phyloP scores from a whole-genome alignment of 345 rosid species.

The Salix arbutifolia region DNA sequence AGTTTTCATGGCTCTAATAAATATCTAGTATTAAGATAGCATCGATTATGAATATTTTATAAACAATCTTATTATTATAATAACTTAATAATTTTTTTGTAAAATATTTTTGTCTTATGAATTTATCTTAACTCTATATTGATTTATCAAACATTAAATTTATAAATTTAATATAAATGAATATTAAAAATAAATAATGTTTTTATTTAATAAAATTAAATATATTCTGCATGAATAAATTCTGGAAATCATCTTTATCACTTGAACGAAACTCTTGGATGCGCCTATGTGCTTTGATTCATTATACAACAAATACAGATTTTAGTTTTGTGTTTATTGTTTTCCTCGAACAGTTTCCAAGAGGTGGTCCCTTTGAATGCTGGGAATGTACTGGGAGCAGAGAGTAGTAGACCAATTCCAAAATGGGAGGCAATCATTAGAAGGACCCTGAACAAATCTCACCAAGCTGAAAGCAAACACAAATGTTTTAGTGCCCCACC shows the following conservation, averaged over 20 bases:
- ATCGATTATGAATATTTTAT: too few species aligned
- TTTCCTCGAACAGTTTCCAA: constrained; percentile 56
- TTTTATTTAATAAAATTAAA: too few species aligned
- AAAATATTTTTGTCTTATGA: too few species aligned
- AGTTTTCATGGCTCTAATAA: too few species aligned
- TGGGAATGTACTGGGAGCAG: constrained; percentile 92
- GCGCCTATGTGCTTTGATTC: neutral
- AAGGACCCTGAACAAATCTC: constrained; percentile 74
- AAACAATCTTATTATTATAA: too few species aligned
- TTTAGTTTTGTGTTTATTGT: neutral
- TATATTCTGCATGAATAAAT: too few species aligned
- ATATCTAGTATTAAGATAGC: too few species aligned
- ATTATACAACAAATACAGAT: neutral
- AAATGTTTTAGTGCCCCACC: constrained; percentile 84
- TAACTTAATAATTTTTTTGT: too few species aligned
- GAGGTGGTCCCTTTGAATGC: constrained; percentile 97
- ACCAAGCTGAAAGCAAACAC: constrained; percentile 45
- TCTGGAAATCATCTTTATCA: neutral
- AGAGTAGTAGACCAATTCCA: constrained; percentile 74
- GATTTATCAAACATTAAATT: too few species aligned
- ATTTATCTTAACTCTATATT: too few species aligned
- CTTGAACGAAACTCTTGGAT: neutral
- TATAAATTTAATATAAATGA: too few species aligned
- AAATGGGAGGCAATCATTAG: constrained; percentile 92
- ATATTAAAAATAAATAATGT: too few species aligned